Evolutionary conservation across 495 filamentous ascomycete species (phyloP), one percentile per base, ranked within the genome.

Genomic region (Cudoniella acicularis): DNA sequence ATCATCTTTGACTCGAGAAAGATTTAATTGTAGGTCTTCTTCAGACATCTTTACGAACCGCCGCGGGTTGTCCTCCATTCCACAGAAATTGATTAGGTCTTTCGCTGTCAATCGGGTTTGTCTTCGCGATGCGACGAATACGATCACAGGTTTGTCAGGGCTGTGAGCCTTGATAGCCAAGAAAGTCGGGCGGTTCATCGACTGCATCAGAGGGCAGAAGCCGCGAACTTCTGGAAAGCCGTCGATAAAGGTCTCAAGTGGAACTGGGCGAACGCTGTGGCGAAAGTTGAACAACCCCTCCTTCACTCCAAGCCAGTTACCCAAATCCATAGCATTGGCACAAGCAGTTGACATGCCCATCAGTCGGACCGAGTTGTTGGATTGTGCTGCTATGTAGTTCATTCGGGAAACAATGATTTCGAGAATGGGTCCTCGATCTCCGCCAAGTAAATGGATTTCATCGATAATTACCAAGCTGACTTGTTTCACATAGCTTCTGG

Each of bases 371-470:
- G 90, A 85, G 36, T 87, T 87, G 70, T 96, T 92, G 22, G 85
- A 88, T 64, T 96, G 92, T 2, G 91, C 88, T 2, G 94, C 95
- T 68, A 99, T 99, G 69, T 98, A 99, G 65, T 98, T 98, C 94
- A 98, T 99, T 68, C 94, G 85, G 16, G 92, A 96, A 9, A 99
- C 94, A 67, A 99, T 99, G 63, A 99, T 99, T 75, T 99, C 94
- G 16, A 99, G 79, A 81, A 98, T 97, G 0, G 94, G 94, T 13
- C 94, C 94, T 69, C 94, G 85, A 69, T 98, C 94, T 57, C 95
- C 92, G 26, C 95, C 94, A 10, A 99, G 81, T 27, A 99, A 74
- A 73, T 99, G 94, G 57, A 99, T 98, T 74, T 99, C 94, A 71
- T 99, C 94, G 67, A 99, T 98, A 66, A 99, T 96, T 45, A 99